A percentile compares a stretch with the other conserved stretches of the same genome.
Evolutionary conservation across 345 rosid genomes (phyloP).

Genomic region (Populus pruinosa): DNA sequence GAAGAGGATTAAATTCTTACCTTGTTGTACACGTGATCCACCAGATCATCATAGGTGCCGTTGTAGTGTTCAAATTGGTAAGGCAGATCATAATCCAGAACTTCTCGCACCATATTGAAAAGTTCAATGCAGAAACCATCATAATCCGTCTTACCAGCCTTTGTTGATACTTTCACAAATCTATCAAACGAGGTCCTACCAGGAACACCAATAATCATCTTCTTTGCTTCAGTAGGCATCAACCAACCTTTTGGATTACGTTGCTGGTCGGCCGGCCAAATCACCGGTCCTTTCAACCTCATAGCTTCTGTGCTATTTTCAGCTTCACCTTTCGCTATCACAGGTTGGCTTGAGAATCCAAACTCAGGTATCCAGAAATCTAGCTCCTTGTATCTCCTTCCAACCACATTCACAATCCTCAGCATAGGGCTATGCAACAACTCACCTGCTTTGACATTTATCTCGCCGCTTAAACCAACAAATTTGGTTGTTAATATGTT

Average conservation of each 20-base stretch:
- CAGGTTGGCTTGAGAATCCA: slow-evolving; percentile 27
- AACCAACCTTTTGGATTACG: slow-evolving; percentile 36
- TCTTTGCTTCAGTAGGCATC: slow-evolving; percentile 29
- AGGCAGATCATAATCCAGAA: slow-evolving; percentile 22
- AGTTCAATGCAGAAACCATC: slow-evolving; percentile 52
- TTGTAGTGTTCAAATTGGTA: slow-evolving; percentile 22
- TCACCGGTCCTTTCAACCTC: slow-evolving; percentile 14
- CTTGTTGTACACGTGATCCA: slow-evolving; percentile 39
- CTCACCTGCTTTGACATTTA: slow-evolving; percentile 24
- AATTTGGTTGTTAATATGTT: slow-evolving; percentile 21
- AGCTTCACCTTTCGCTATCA: not conserved
- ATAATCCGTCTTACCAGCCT: slow-evolving; percentile 7
- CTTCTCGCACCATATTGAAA: slow-evolving; percentile 16
- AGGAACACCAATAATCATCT: slow-evolving; percentile 47
- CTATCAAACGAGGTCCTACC: slow-evolving; percentile 34
- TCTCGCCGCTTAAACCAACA: slow-evolving; percentile 42
- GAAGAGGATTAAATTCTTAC: slow-evolving; percentile 21
- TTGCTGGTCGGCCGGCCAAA: slow-evolving; percentile 34
- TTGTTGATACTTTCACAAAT: slow-evolving; percentile 36
- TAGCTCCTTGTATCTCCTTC: slow-evolving; percentile 38
- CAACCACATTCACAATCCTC: slow-evolving; percentile 38
- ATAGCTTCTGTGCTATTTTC: not conserved
- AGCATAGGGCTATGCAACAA: slow-evolving; percentile 5
- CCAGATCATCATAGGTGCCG: slow-evolving; percentile 45
- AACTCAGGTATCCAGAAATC: slow-evolving; percentile 36